Base-by-base conservation (phyloP, 495 filamentous ascomycete species). In the Aspergillus incahuasiensis region DNA sequence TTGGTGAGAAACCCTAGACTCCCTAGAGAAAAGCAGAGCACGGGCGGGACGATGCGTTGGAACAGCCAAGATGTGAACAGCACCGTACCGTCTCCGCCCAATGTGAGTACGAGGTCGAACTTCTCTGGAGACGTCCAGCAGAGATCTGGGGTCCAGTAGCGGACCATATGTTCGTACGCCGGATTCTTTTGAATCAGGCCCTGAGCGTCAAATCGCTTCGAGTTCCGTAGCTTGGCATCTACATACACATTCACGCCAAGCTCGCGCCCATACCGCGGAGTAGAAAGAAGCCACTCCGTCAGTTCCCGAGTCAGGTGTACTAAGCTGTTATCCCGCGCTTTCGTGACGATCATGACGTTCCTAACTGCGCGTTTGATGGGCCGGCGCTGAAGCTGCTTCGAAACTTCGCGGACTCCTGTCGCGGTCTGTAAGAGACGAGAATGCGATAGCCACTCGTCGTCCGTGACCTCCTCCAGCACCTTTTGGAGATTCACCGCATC, bases 311-410 rank as follows among this genome's bases (percentile, higher is more conserved):
- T 98, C 63, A 96, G 75, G 56, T 82, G 77, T 12, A 97, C 90
- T 35, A 98, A 75, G 40, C 85, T 82, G 62, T 96, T 96, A 68
- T 98, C 95, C 43, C 90, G 81, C 21, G 95, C 91, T 71, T 97
- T 98, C 54, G 95, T 98, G 25, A 98, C 83, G 60, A 98, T 91
- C 90, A 98, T 95, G 54, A 98, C 82, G 68, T 86, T 96, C 55
- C 81, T 81, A 32, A 97, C 91, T 1, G 89, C 91, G 47, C 90
- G 83, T 67, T 86, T 90, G 71, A 97, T 89, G 13, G 91, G 91
- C 25, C 88, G 79, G 40, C 92, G 83, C 70, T 94, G 90, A 46
- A 98, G 76, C 70, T 97, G 94, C 68, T 91, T 90, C 2, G 91
- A 92, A 2, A 97, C 91, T 68, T 98, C 94, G 6, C 94, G 82